These are phyloP conservation scores for Russula sp. DNA, from an alignment of 768 basidiomycete species.

Conservation along the genomic window DNA sequence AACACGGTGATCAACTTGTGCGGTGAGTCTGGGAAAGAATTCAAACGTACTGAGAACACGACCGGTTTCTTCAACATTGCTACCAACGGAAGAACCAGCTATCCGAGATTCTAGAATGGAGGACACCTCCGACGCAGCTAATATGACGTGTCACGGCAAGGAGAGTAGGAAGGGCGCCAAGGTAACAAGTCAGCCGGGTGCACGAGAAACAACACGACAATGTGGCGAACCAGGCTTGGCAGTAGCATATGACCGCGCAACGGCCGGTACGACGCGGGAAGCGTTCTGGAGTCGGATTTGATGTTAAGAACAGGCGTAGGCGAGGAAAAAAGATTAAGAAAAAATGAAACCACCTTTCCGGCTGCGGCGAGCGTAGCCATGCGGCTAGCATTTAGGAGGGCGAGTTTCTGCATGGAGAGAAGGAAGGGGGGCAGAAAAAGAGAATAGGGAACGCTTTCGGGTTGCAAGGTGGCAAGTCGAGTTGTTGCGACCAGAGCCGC, in stretches of 20 bases:
- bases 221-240: constrained; percentile 83
- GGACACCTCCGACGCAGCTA: constrained; percentile 98
- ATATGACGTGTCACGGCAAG: constrained; percentile 32
- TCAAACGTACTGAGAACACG: constrained; percentile 85
- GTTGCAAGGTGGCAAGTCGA: constrained; percentile 35
- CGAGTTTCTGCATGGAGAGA: constrained; percentile 71
- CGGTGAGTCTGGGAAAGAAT: not conserved
- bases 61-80: constrained; percentile 98
- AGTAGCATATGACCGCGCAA: constrained; percentile 87
- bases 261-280: constrained; percentile 39
- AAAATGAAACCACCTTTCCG: constrained; percentile 43
- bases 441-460: constrained; percentile 32
- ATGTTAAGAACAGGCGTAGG: constrained; percentile 20
- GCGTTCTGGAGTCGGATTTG: constrained; percentile 30
- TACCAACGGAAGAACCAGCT: constrained; percentile 81
- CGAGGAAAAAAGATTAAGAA: constrained; percentile 16
- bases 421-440: constrained; percentile 31
- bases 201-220: not conserved
- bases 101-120: constrained; percentile 99
- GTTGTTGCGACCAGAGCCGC: constrained; percentile 23
- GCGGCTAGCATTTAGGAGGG: constrained; percentile 78
- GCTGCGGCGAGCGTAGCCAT: constrained; percentile 63
- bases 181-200: constrained; percentile 19
- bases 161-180: constrained; percentile 23
- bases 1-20: constrained; percentile 24